phyloP scores from a whole-genome alignment of 495 filamentous ascomycete species.

The Podospora appendiculata region DNA sequence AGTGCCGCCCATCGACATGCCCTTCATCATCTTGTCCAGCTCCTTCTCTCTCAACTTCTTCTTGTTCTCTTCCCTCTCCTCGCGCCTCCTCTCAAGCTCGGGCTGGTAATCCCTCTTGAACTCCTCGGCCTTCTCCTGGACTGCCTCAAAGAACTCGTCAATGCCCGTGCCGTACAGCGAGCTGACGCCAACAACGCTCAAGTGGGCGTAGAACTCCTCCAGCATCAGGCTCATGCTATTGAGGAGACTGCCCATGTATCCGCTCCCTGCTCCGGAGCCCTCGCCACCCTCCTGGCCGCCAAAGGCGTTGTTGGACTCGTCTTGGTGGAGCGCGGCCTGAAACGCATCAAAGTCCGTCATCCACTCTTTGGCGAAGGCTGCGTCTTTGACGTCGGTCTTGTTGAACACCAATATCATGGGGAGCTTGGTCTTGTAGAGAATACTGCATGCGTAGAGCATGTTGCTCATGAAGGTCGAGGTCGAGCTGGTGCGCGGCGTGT shows the following conservation, averaged over 20 bases:
- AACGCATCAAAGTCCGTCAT: constrained; percentile 99
- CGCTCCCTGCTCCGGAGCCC: constrained; percentile 58
- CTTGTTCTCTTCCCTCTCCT: constrained; percentile 68
- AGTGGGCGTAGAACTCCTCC: constrained; percentile 92
- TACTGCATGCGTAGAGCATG: constrained; percentile 98
- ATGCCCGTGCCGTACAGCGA: constrained; percentile 89
- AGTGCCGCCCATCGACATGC: constrained; percentile 63
- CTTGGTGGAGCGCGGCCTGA: constrained; percentile 70
- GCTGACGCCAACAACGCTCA: constrained; percentile 87
- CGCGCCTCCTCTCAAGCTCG: constrained; percentile 72
- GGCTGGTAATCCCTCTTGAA: constrained; percentile 89
- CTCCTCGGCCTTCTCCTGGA: constrained; percentile 77
- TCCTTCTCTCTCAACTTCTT: constrained; percentile 64
- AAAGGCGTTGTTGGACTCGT: constrained; percentile 72
- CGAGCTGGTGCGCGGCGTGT: constrained; percentile 85
- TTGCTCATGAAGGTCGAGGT: constrained; percentile 98
- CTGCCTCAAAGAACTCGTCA: constrained; percentile 86
- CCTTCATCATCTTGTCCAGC: constrained; percentile 86
- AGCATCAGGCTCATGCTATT: constrained; percentile 98
- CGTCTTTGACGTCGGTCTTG: constrained; percentile 92
- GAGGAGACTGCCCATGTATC: constrained; percentile 93
- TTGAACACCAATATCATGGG: constrained; percentile 99
- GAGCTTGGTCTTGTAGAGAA: constrained; percentile 95
- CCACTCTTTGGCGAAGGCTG: constrained; percentile 93
- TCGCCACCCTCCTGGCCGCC: constrained; percentile 64